phyloP scores from a whole-genome alignment of 306 rosid species.

The Begonia loranthoides region DNA sequence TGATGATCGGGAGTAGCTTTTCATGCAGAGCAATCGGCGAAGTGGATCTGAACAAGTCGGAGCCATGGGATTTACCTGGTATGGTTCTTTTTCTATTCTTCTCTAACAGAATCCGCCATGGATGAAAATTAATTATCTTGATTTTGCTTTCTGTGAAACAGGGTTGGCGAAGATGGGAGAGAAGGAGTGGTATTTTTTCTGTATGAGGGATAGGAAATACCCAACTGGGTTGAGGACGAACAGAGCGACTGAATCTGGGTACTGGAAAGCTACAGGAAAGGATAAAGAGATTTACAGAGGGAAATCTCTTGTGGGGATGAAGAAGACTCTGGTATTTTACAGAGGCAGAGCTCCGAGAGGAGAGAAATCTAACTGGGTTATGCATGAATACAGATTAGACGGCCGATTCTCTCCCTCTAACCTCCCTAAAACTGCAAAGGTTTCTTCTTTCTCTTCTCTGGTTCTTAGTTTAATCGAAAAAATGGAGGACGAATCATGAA shows the following conservation, averaged over 20 bases:
- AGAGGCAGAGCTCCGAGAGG: slow-evolving; percentile 95
- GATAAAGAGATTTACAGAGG: slow-evolving; percentile 81
- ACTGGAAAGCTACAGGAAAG: slow-evolving; percentile 97
- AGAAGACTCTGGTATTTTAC: slow-evolving; percentile 92
- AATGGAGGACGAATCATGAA: no score
- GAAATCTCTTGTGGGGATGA: slow-evolving; percentile 83
- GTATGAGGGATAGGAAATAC: slow-evolving; percentile 81
- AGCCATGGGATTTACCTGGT: slow-evolving; percentile 99
- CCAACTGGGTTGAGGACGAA: slow-evolving; percentile 95
- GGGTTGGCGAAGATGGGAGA: slow-evolving; percentile 98
- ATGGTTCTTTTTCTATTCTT: slow-evolving; percentile 9
- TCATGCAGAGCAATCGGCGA: slow-evolving; percentile 74
- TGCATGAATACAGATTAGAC: slow-evolving; percentile 89
- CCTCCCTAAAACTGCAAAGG: slow-evolving; percentile 95
- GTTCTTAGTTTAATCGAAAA: neutral
- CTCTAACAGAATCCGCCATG: neutral
- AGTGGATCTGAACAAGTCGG: slow-evolving; percentile 83
- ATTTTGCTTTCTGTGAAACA: slow-evolving; percentile 6
- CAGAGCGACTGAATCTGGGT: slow-evolving; percentile 90
- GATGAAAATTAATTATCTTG: neutral
- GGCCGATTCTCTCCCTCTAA: slow-evolving; percentile 67
- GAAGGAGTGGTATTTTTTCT: slow-evolving; percentile 93
- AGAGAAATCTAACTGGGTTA: slow-evolving; percentile 85
- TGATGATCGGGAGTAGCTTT: slow-evolving; percentile 30
- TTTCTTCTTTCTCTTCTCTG: neutral